Base-by-base conservation (phyloP, 2,329 filamentous ascomycete genomes). In the Cryoendolithus antarcticus region DNA sequence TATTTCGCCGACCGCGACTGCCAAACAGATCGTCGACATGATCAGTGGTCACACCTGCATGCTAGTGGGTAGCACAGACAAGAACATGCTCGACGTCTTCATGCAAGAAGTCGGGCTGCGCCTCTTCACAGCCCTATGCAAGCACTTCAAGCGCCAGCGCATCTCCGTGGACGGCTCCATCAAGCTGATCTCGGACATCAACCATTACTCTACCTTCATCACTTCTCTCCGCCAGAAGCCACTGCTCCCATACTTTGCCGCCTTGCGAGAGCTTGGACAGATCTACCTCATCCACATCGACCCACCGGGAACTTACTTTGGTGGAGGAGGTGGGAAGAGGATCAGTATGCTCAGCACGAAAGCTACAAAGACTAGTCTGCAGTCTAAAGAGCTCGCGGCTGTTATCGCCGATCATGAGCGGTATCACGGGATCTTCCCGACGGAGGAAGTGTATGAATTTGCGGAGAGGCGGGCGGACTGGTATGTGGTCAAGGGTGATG, bases 401-500 rank as follows among this genome's bases (percentile, higher is more conserved):
- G 85, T 98, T 40, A 95, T 98, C 56, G 88, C 91, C 0, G 91
- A 98, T 57, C 78, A 76, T 1, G 83, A 89, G 55, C 75, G 89
- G 2, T 98, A 96, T 59, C 75, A 83, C 19, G 91, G 91, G 9
- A 83, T 98, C 35, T 95, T 96, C 56, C 74, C 88, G 13, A 85
- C 89, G 0, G 91, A 98, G 60, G 91, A 98, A 66, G 91, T 96
- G 3, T 94, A 94, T 54, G 89, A 96, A 66, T 98, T 93, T 65
- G 91, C 89, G 1, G 86, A 95, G 62, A 70, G 91, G 49, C 70
- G 91, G 50, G 88, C 88, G 36, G 91, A 98, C 64, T 98, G 91
- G 91, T 94, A 91, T 58, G 73, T 81, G 51, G 85, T 98, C 8
- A 82, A 82, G 65, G 77, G 75, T 47, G 77, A 86, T 46, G 91